Percentiles rank a stretch among this genome's conserved stretches.
phyloP scores from a whole-genome alignment of 192 early-diverging fungal species.

The Neocallimastix lanati region DNA sequence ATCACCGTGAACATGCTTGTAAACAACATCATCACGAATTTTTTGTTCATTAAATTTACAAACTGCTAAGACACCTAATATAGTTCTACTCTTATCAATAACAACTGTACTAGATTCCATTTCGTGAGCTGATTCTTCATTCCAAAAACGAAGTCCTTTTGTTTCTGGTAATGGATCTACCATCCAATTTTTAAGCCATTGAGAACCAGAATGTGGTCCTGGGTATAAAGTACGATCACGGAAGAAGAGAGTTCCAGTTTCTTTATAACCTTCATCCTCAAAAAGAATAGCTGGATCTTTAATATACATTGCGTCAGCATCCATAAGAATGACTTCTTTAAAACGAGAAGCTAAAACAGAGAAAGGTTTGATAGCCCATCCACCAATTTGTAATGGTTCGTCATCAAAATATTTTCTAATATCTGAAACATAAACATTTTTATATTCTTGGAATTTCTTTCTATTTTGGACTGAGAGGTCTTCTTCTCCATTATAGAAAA shows the following conservation, averaged over 20 bases:
- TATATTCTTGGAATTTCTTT: slow-evolving; percentile 8
- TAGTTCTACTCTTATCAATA: slow-evolving; percentile 23
- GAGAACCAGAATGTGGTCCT: slow-evolving; percentile 7
- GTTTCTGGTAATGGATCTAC: slow-evolving; percentile 20
- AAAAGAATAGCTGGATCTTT: slow-evolving; percentile 33
- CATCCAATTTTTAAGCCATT: slow-evolving; percentile 27
- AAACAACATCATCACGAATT: slow-evolving; percentile 25
- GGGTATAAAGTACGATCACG: slow-evolving; percentile 34
- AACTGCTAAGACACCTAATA: slow-evolving; percentile 27
- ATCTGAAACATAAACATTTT: slow-evolving; percentile 12
- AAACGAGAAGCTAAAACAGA: slow-evolving; percentile 42
- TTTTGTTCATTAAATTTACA: slow-evolving; percentile 17
- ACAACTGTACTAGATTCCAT: slow-evolving; percentile 40
- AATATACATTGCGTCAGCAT: slow-evolving; percentile 49
- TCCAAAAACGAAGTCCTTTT: slow-evolving; percentile 14
- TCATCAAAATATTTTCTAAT: slow-evolving; percentile 16
- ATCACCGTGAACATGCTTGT: slow-evolving; percentile 30
- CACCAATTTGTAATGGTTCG: slow-evolving; percentile 16
- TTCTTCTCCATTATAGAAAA: slow-evolving; percentile 27
- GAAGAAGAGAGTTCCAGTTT: slow-evolving; percentile 38
- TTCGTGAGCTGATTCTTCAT: slow-evolving; percentile 8
- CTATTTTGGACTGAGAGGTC: slow-evolving; percentile 14
- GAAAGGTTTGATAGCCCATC: slow-evolving; percentile 53
- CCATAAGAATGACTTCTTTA: slow-evolving; percentile 41
- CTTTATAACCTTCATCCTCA: slow-evolving; percentile 18